Evolutionary conservation across 1,284 basidiomycete genomes (phyloP), one percentile per base, ranked within the genome.

Genomic region (Ustilago crameri): DNA sequence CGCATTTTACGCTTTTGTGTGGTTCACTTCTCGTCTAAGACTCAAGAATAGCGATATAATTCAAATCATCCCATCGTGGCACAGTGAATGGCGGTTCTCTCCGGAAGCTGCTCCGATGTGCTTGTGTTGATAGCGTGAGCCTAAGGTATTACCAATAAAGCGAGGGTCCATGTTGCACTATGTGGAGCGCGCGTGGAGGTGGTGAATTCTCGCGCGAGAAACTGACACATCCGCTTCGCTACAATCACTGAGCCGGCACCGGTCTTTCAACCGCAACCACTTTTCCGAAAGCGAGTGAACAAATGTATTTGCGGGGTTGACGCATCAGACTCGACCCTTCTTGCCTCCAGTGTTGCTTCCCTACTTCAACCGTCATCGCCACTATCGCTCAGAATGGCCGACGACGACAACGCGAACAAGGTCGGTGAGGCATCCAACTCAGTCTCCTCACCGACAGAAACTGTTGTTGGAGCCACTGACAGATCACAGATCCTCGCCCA

Each of bases 401-500:
- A 67, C 41, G 64, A 61, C 40, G 45, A 20, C 37, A 60, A 50
- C 24, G 18, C 23, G 27, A 42, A 20, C 22, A 38, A 30, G 30
- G 30, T 30, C 30, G 30, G 27, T n/a, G 64, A 49, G 41, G 50
- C 34, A 26, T 51, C 63, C 12, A 26, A 48, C 26, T 52, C 50
- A 18, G 41, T 26, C 3, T 9, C 50, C 12, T 34, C 56, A 5
- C 20, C 51, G 20, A 26, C 46, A 24, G 22, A 40, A 10, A 14
- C 51, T 20, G 4, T 42, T 14, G 41, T 20, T 5, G 35, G n/a
- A n/a, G 35, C 18, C 40, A 27, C 44, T 7, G 66, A 70, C 27
- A 44, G 67, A 15, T 51, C 53, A 7, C 51, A 73, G 38, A 64
- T 62, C 42, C 69, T 81, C n/a, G 76, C 73, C 10, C 80, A 82